phyloP scores from a whole-genome alignment of 306 rosid species.

The Urtica urens region DNA sequence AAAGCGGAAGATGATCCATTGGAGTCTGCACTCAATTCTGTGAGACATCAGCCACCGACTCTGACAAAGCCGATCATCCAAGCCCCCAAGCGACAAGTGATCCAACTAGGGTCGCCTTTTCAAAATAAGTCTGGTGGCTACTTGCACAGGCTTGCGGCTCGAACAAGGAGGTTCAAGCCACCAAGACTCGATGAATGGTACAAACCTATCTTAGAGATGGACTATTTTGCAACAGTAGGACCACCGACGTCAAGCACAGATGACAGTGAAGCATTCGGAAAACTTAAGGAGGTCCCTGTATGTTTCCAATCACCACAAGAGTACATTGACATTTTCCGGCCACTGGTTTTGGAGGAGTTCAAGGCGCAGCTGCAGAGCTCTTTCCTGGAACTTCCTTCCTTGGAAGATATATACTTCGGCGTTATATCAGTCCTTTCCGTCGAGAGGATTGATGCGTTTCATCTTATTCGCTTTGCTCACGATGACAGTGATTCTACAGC shows the following conservation, averaged over 20 bases:
- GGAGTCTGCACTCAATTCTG: conserved; percentile 51
- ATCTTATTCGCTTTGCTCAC: conserved; percentile 70
- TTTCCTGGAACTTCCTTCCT: conserved; percentile 64
- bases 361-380: conserved; percentile 84
- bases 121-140: conserved; percentile 31
- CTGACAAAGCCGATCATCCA: conserved; percentile 39
- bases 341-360: conserved; percentile 89
- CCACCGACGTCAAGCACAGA: conserved; percentile 51
- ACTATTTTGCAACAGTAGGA: conserved; percentile 63
- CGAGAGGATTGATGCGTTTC: conserved; percentile 91
- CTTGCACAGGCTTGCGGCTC: conserved; percentile 43
- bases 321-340: conserved; percentile 65
- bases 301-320: conserved; percentile 79
- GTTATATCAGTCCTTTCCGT: conserved; percentile 71
- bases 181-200: conserved; percentile 86
- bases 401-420: conserved; percentile 74
- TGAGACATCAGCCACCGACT: conserved; percentile 33
- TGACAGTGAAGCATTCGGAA: conserved; percentile 38
- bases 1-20: conserved; percentile 40
- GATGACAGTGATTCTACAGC: conserved; percentile 52
- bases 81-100: conserved; percentile 63
- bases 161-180: conserved; percentile 66
- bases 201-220: conserved; percentile 72
- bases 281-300: conserved; percentile 76
- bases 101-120: conserved; percentile 63